phyloP scores from a whole-genome alignment of 2,329 filamentous ascomycete species.

The Aureobasidium lini region DNA sequence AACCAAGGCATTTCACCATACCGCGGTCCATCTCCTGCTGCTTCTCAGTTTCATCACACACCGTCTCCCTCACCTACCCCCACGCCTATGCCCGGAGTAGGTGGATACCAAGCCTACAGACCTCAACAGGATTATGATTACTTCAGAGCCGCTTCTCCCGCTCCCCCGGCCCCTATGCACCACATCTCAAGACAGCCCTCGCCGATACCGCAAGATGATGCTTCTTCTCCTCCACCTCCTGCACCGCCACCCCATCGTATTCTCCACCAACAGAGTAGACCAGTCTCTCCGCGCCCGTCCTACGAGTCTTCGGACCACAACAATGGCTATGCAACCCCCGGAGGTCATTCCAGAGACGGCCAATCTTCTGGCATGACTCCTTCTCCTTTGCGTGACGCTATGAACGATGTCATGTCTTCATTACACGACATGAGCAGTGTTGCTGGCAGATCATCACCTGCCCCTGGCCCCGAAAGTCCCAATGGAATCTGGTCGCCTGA shows the following conservation, averaged over 20 bases:
- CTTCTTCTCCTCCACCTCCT: slow-evolving; percentile 69
- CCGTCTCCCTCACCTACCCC: background rate
- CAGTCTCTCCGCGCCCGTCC: slow-evolving; percentile 37
- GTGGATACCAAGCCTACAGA: slow-evolving; percentile 3
- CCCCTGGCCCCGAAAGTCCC: slow-evolving; percentile 49
- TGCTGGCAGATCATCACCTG: slow-evolving; percentile 38
- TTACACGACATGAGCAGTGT: slow-evolving; percentile 72
- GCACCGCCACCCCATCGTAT: slow-evolving; percentile 74
- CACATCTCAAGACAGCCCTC: slow-evolving; percentile 18
- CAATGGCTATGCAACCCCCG: slow-evolving; percentile 41
- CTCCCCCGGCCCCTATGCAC: slow-evolving; percentile 34
- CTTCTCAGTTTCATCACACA: slow-evolving; percentile 26
- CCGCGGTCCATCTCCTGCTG: slow-evolving; percentile 21
- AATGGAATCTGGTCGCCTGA: slow-evolving; percentile 81
- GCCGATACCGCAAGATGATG: slow-evolving; percentile 25
- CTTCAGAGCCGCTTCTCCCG: slow-evolving; percentile 34
- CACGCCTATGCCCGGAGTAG: background rate
- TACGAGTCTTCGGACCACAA: slow-evolving; percentile 17
- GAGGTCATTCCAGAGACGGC: slow-evolving; percentile 56
- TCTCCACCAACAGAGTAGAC: slow-evolving; percentile 43
- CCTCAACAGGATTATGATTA: slow-evolving; percentile 24
- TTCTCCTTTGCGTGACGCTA: slow-evolving; percentile 84
- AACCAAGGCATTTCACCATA: slow-evolving; percentile 1
- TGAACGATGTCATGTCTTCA: slow-evolving; percentile 97
- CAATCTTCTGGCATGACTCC: slow-evolving; percentile 70